phyloP scores from a whole-genome alignment of 768 basidiomycete genomes.

The Peribolospora kevripleyi region DNA sequence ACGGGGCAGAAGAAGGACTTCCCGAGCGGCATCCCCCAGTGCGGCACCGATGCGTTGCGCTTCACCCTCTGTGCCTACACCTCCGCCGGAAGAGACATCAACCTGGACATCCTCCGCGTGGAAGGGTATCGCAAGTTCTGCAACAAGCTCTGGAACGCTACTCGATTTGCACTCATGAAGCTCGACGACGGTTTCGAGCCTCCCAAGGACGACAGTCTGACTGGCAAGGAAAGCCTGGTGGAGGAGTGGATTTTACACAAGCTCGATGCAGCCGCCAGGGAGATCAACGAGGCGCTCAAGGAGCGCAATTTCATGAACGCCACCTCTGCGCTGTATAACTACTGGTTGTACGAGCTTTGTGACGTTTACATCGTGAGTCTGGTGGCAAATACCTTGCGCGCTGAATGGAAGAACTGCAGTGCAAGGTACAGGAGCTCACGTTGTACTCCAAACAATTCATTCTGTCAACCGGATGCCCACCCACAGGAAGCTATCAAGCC shows the following conservation, averaged over 20 bases:
- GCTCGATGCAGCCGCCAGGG: conserved; percentile 51
- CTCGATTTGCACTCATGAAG: conserved; percentile 97
- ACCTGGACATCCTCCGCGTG: conserved; percentile 79
- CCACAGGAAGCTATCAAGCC: conserved; percentile 92
- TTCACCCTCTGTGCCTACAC: conserved; percentile 91
- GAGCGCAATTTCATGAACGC: conserved; percentile 84
- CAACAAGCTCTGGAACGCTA: conserved; percentile 98
- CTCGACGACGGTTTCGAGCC: conserved; percentile 47
- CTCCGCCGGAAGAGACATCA: conserved; percentile 83
- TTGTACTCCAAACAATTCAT: conserved; percentile 32
- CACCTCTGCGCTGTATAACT: conserved; percentile 60
- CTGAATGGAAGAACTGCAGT: not conserved
- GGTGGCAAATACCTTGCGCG: not conserved
- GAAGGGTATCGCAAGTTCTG: conserved; percentile 99
- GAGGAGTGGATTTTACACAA: conserved; percentile 93
- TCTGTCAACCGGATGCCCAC: conserved; percentile 50
- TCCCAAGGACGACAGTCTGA: conserved; percentile 30
- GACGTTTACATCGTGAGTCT: conserved; percentile 80
- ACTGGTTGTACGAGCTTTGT: conserved; percentile 98
- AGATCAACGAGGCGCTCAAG: conserved; percentile 47
- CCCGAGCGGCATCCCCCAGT: conserved; percentile 96
- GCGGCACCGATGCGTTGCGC: conserved; percentile 83
- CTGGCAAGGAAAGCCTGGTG: conserved; percentile 69
- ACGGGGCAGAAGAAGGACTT: conserved; percentile 96
- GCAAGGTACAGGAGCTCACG: not conserved